Evolutionary conservation across 169 alveolate species (phyloP), one percentile per base, ranked within the genome.

Genomic region (Plasmodium yoelii): DNA sequence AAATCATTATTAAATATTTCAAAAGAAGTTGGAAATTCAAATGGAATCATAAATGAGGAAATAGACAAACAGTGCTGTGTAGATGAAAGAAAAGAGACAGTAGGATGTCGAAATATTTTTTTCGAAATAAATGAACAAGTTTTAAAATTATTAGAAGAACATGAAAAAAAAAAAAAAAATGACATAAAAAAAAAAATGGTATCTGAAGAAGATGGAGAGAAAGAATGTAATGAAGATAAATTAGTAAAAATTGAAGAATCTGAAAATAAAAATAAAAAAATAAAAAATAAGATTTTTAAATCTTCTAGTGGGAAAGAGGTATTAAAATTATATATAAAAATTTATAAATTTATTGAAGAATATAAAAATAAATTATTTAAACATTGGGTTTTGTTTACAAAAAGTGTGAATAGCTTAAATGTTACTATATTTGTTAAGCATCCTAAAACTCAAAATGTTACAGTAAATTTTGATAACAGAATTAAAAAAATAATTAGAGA

Each of bases 341-440:
- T 86, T 22, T 57, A 59, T 5, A 86, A 70, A 39, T 86, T 86
- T 63, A 70, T 86, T 6, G 91, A 86, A 69, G 91, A 86, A 34
- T 86, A 69, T 63, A 86, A 86, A 53, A 69, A 70, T 34, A 69
- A 44, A 73, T 51, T 86, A 47, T 86, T 86, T 86, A 68, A 86
- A 59, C 91, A 86, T 60, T 86, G 91, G 91, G 39, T 86, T 24
- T 24, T 49, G 0, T 86, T 42, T 28, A 59, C 69, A 69, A 68
- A 86, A 86, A 70, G 57, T 51, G 53, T 86, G 57, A 86, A 86
- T 75, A 86, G 91, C 26, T 49, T 86, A 22, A 70, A 86, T 63
- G 91, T 86, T 3, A 86, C 91, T 0, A 87, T 86, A 15, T 86
- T 86, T 69, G 91, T 86, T 19, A 86, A 86, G 42, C 91, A 86